Evolutionary conservation across 805 yeast species (phyloP).

Genomic region (Myxozyma geophila): DNA sequence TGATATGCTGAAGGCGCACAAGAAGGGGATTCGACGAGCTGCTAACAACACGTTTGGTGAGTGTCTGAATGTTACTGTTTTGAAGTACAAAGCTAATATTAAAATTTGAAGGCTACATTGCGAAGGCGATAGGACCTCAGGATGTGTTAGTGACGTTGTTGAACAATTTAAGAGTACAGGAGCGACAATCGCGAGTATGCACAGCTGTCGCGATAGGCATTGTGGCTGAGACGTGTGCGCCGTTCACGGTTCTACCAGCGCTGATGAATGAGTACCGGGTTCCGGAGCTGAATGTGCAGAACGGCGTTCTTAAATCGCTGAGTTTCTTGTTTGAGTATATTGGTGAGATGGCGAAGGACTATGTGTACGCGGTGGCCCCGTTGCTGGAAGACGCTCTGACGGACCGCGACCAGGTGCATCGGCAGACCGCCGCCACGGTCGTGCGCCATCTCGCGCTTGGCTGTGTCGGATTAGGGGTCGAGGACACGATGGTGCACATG

Average conservation of each 20-base stretch:
- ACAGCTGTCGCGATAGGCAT: slow-evolving; percentile 98
- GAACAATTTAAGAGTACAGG: slow-evolving; percentile 87
- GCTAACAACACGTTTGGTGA: slow-evolving; percentile 89
- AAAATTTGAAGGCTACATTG: slow-evolving; percentile 54
- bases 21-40: slow-evolving; percentile 74
- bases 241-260: slow-evolving; percentile 92
- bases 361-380: slow-evolving; percentile 78
- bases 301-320: slow-evolving; percentile 90
- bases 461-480: slow-evolving; percentile 73
- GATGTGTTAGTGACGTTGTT: slow-evolving; percentile 85
- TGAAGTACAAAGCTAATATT: background rate
- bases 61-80: background rate
- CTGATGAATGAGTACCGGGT: slow-evolving; percentile 92
- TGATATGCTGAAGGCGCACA: slow-evolving; percentile 83
- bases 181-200: slow-evolving; percentile 93
- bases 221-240: slow-evolving; percentile 90
- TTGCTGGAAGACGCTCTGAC: slow-evolving; percentile 86
- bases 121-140: slow-evolving; percentile 93
- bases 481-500: slow-evolving; percentile 81
- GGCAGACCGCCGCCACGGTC: slow-evolving; percentile 93
- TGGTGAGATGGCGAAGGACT: slow-evolving; percentile 78
- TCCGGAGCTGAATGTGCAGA: slow-evolving; percentile 91
- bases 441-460: slow-evolving; percentile 80
- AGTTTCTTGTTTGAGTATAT: slow-evolving; percentile 91
- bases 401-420: slow-evolving; percentile 87